Percentiles rank a stretch among this genome's conserved stretches.
Evolutionary conservation across 768 basidiomycete species (phyloP).

Genomic region (Serendipita sp.): DNA sequence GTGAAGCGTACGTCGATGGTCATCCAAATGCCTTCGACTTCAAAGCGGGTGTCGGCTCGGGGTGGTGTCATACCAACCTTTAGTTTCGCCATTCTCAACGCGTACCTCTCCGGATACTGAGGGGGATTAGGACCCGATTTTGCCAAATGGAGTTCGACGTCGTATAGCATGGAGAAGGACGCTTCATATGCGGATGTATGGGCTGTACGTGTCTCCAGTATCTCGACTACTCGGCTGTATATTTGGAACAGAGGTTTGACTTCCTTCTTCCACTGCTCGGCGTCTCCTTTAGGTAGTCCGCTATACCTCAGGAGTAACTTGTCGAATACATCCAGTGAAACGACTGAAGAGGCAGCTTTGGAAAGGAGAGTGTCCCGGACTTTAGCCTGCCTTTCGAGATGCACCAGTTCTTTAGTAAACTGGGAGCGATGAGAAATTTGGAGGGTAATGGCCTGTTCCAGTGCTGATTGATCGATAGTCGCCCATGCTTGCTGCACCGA

Average conservation of each 20-base stretch:
- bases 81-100: conserved; percentile 35
- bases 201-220: conserved; percentile 36
- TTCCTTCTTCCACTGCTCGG: conserved; percentile 26
- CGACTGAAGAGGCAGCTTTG: not conserved
- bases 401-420: not conserved
- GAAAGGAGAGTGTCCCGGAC: not conserved
- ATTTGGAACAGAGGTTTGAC: conserved; percentile 23
- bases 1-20: conserved; percentile 38
- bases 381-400: not conserved
- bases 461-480: conserved; percentile 17
- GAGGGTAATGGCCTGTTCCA: conserved; percentile 15
- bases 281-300: conserved; percentile 14
- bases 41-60: conserved; percentile 40
- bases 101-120: conserved; percentile 29
- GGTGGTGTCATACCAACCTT: conserved; percentile 43
- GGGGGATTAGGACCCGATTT: conserved; percentile 24
- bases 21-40: conserved; percentile 44
- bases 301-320: too few species aligned
- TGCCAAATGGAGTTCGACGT: conserved; percentile 28
- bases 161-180: conserved; percentile 36
- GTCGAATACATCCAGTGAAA: conserved; percentile 16
- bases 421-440: not conserved
- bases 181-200: conserved; percentile 48
- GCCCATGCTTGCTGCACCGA: conserved; percentile 19
- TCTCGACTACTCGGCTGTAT: conserved; percentile 26